Percentiles rank a stretch among this genome's conserved stretches.
Conservation (phyloP, 2,329 filamentous ascomycete genomes). For the Fusarium burgessii region DNA sequence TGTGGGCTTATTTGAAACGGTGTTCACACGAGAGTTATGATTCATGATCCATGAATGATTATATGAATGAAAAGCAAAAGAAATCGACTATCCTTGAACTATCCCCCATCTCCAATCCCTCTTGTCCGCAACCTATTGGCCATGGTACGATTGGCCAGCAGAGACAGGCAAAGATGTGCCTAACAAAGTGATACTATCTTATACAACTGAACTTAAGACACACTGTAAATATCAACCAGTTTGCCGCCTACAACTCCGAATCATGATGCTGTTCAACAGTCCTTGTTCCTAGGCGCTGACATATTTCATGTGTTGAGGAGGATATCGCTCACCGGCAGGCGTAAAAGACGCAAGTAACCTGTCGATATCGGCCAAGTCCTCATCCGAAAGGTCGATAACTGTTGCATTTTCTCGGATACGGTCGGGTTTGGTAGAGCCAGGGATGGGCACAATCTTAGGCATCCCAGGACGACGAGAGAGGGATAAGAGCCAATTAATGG, state of each 20-base stretch:
- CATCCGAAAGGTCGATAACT: slow-evolving; percentile 60
- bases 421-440: slow-evolving; percentile 68
- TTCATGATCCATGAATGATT: slow-evolving; percentile 20
- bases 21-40: slow-evolving; percentile 21
- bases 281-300: slow-evolving; percentile 23
- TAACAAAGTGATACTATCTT: background rate
- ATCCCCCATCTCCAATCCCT: background rate
- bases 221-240: background rate
- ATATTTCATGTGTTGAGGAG: slow-evolving; percentile 42
- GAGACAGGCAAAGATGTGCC: background rate
- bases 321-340: slow-evolving; percentile 63
- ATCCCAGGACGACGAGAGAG: slow-evolving; percentile 64
- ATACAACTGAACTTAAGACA: background rate
- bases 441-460: slow-evolving; percentile 73
- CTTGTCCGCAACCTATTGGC: background rate
- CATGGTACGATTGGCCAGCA: background rate
- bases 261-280: background rate
- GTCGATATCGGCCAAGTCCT: slow-evolving; percentile 65
- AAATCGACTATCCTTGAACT: background rate
- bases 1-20: slow-evolving; percentile 51
- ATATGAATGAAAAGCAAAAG: slow-evolving; percentile 4
- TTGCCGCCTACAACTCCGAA: background rate
- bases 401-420: slow-evolving; percentile 72
- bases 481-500: slow-evolving; percentile 71
- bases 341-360: slow-evolving; percentile 61